Percentiles rank a stretch among this genome's conserved stretches.
Conservation (phyloP, 768 basidiomycete genomes). For the Cubamyces sp. region DNA sequence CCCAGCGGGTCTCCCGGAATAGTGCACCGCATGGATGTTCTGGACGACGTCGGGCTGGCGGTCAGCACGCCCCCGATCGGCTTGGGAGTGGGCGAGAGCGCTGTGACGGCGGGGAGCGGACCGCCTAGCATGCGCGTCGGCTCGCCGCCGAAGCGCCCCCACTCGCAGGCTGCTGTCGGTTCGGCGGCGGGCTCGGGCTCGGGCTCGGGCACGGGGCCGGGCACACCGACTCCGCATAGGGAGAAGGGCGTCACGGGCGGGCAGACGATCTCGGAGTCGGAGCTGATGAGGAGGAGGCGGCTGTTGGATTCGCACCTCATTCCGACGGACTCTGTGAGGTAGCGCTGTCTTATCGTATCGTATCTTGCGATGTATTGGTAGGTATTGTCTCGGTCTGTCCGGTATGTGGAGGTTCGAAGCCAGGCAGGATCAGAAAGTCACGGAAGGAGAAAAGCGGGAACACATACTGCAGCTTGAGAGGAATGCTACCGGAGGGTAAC, state of each 20-base stretch:
- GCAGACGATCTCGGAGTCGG: constrained; percentile 75
- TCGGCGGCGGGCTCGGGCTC: no score
- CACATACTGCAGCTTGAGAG: no score
- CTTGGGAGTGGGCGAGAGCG: no score
- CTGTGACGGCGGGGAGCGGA: not conserved
- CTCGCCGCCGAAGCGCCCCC: constrained; percentile 14
- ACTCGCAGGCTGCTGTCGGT: not conserved
- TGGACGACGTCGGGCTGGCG: constrained; percentile 14
- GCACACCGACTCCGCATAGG: constrained; percentile 33
- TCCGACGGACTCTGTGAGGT: constrained; percentile 22
- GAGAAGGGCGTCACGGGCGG: constrained; percentile 45
- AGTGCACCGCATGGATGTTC: constrained; percentile 13
- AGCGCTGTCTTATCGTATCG: not conserved
- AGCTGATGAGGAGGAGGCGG: constrained; percentile 78
- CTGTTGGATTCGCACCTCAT: constrained; percentile 67
- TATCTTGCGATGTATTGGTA: no score
- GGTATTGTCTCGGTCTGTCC: no score
- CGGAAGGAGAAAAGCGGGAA: no score
- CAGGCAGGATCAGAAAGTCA: no score
- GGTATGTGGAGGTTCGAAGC: not conserved
- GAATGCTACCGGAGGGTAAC: no score
- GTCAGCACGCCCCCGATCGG: constrained; percentile 6
- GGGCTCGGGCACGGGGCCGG: not conserved
- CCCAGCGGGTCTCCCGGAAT: no score
- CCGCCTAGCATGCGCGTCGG: constrained; percentile 1